Conservation (phyloP, 2,329 filamentous ascomycete genomes). For the Fusarium sp. region DNA sequence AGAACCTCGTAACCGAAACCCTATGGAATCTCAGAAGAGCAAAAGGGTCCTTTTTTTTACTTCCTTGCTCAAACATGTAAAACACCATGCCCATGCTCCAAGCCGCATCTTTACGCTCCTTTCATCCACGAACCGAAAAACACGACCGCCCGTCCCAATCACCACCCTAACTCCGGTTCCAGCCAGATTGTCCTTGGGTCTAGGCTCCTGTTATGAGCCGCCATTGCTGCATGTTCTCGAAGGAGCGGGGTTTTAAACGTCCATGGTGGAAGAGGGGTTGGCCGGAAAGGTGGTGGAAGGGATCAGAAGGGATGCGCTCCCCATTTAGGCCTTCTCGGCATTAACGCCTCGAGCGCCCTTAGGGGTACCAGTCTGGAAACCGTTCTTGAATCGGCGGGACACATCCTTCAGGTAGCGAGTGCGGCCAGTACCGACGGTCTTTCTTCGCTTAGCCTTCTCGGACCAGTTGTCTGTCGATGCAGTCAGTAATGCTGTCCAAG, state of each 20-base stretch:
- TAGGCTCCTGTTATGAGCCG: constrained; percentile 21
- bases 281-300: constrained; percentile 27
- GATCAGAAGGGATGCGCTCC: constrained; percentile 28
- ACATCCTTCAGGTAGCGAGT: constrained; percentile 95
- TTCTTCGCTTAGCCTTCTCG: constrained; percentile 99
- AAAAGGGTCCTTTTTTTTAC: constrained; percentile 39
- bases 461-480: constrained; percentile 88
- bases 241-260: constrained; percentile 9
- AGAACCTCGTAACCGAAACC: constrained; percentile 47
- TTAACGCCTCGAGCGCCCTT: constrained; percentile 79
- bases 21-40: constrained; percentile 46
- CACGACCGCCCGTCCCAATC: constrained; percentile 27
- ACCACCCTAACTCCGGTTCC: constrained; percentile 26
- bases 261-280: constrained; percentile 19
- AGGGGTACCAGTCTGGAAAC: constrained; percentile 90
- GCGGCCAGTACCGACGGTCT: constrained; percentile 97
- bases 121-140: constrained; percentile 34
- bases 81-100: constrained; percentile 51
- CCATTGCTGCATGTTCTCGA: constrained; percentile 12
- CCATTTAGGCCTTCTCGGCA: constrained; percentile 50
- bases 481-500: constrained; percentile 25
- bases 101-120: constrained; percentile 35
- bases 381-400: constrained; percentile 95
- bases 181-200: constrained; percentile 18
- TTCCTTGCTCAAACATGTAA: constrained; percentile 48